phyloP scores from a whole-genome alignment of 176 grass and related monocot species.

The Juncus effusus region DNA sequence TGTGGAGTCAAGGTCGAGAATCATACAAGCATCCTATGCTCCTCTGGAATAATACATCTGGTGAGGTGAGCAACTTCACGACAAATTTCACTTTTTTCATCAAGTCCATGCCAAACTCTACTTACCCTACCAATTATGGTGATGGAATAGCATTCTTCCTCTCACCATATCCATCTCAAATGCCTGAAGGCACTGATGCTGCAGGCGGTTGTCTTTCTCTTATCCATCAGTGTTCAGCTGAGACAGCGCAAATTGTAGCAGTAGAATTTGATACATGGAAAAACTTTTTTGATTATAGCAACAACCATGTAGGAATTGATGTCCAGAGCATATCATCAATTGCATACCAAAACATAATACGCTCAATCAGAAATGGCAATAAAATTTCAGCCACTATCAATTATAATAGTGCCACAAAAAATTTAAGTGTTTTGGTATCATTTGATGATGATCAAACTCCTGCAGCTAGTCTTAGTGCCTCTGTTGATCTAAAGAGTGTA shows the following conservation, averaged over 20 bases:
- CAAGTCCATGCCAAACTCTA: neutral
- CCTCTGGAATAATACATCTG: slow-evolving; percentile 20
- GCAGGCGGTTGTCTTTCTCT: slow-evolving; percentile 26
- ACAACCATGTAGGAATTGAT: slow-evolving; percentile 31
- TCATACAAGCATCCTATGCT: slow-evolving; percentile 17
- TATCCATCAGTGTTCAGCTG: neutral
- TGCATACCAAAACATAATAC: slow-evolving; percentile 12
- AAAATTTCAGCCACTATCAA: slow-evolving; percentile 19
- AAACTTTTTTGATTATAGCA: neutral
- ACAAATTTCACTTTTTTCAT: slow-evolving; percentile 26
- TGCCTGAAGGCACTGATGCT: neutral
- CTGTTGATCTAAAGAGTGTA: slow-evolving; percentile 12
- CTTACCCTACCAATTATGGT: neutral
- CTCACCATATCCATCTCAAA: neutral
- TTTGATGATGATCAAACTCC: neutral
- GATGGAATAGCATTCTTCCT: slow-evolving; percentile 36
- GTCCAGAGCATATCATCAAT: slow-evolving; percentile 13
- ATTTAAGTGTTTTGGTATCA: slow-evolving; percentile 3
- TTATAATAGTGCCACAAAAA: slow-evolving; percentile 3
- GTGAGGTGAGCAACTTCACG: slow-evolving; percentile 22
- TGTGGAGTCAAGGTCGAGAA: neutral
- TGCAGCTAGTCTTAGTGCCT: neutral
- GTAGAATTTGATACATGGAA: slow-evolving; percentile 29
- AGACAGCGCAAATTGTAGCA: neutral
- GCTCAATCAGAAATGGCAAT: neutral